Evolutionary conservation across 2,329 filamentous ascomycete species (phyloP).

Genomic region (Trichothecium roseum): DNA sequence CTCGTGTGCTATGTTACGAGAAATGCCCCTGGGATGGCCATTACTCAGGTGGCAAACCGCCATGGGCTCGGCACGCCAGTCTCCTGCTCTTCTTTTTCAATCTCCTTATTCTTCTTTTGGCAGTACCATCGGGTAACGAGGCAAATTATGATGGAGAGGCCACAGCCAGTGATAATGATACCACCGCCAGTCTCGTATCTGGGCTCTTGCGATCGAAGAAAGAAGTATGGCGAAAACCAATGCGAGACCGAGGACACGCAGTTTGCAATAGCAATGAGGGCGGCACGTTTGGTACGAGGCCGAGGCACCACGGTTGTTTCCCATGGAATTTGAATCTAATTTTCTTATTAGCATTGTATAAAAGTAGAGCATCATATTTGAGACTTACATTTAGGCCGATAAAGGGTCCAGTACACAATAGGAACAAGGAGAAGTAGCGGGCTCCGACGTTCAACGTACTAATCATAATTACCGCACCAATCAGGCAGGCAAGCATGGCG

Average conservation of each 20-base stretch:
- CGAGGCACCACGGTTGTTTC: constrained; percentile 29
- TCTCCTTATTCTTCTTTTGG: constrained; percentile 12
- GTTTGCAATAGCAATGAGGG: constrained; percentile 30
- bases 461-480: constrained; percentile 30
- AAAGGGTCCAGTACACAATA: constrained; percentile 26
- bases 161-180: constrained; percentile 15
- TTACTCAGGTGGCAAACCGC: neutral
- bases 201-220: constrained; percentile 16
- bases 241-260: constrained; percentile 26
- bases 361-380: constrained; percentile 13
- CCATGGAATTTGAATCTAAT: constrained; percentile 30
- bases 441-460: constrained; percentile 27
- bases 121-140: constrained; percentile 14
- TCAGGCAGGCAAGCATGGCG: constrained; percentile 23
- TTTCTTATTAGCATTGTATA: too few relatives aligned
- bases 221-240: constrained; percentile 31
- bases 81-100: constrained; percentile 7
- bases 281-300: constrained; percentile 27
- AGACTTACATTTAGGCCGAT: constrained; percentile 21
- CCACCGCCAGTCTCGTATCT: constrained; percentile 19
- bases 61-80: neutral
- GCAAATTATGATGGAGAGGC: constrained; percentile 10
- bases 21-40: too few relatives aligned
- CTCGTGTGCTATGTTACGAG: too few relatives aligned
- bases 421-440: constrained; percentile 30